These are phyloP conservation scores for Candida ulmi DNA, from an alignment of 805 yeast species.

Conservation along the genomic window DNA sequence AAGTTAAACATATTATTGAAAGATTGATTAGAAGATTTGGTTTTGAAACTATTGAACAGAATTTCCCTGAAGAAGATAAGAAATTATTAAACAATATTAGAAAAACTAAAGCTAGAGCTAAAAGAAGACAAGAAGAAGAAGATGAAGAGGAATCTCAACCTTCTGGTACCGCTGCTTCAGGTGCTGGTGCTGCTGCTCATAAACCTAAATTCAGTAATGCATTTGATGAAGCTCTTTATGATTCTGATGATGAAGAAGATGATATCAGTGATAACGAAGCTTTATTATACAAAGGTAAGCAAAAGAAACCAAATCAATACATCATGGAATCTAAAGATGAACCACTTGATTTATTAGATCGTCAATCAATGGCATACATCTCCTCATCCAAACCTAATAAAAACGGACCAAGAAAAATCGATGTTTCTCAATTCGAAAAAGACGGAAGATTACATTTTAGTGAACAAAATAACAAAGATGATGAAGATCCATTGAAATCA, in stretches of 20 bases:
- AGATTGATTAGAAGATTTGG: conserved; percentile 88
- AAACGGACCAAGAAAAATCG: conserved; percentile 38
- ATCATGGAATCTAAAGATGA: conserved; percentile 70
- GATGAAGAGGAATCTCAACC: conserved; percentile 27
- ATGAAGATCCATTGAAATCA: conserved; percentile 42
- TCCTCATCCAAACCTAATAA: conserved; percentile 77
- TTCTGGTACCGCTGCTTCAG: too few species aligned
- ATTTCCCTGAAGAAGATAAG: conserved; percentile 86
- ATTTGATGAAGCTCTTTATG: conserved; percentile 88
- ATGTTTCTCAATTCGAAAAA: conserved; percentile 30
- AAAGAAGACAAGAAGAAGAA: conserved; percentile 55
- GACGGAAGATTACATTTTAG: conserved; percentile 67
- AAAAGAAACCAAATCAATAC: conserved; percentile 48
- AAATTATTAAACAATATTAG: conserved; percentile 81
- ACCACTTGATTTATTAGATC: conserved; percentile 87
- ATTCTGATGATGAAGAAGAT: conserved; percentile 54
- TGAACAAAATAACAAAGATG: conserved; percentile 36
- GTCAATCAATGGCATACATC: conserved; percentile 78
- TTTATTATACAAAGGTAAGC: conserved; percentile 21
- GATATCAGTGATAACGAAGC: conserved; percentile 34
- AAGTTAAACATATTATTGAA: conserved; percentile 90
- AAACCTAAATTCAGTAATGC: conserved; percentile 70
- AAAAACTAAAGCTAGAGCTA: conserved; percentile 79
- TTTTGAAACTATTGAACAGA: conserved; percentile 70
- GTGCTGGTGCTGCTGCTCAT: conserved; percentile 19